Evolutionary conservation across 2,329 filamentous ascomycete genomes (phyloP), one percentile per base, ranked within the genome.

Genomic region (Calonectria fujianensis): DNA sequence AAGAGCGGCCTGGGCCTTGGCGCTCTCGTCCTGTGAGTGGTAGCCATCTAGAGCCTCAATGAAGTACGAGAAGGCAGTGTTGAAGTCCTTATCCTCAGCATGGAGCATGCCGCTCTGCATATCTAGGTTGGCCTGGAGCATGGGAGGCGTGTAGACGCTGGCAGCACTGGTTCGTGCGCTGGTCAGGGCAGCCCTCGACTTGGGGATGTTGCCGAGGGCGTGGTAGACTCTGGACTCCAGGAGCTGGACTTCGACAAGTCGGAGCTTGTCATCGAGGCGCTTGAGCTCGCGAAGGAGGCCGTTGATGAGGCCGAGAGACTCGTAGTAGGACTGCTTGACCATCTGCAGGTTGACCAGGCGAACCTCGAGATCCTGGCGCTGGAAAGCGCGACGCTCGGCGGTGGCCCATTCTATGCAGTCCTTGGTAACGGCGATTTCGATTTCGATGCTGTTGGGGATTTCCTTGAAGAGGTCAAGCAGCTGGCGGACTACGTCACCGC

Each of bases 91-190:
- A 85, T 99, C 97, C 87, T 99, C 97, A 31, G 97, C 97, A 85
- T 99, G 97, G 74, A 99, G 92, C 94, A 98, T 98, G 79, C 97
- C 97, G 78, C 95, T 98, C 89, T 99, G 97, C 97, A 99, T 98
- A 84, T 99, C 97, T 79, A 99, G 91, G 81, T 97, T 96, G 59
- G 97, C 97, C 88, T 99, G 97, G 73, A 99, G 91, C 79, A 98
- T 90, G 4, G 97, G 97, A 67, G 97, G 97, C 31, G 96, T 98
- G 89, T 99, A 99, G 77, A 99, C 97, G 35, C 96, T 98, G 65
- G 97, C 97, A 70, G 97, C 97, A 81, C 95, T 97, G 61, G 97
- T 99, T 82, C 97, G 93, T 72, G 97, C 96, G 76, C 95, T 96
- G 29, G 97, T 99, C 77, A 99, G 90, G 69, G 97, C 97, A 61